Evolutionary conservation across 805 yeast genomes (phyloP).

Genomic region (Zygosaccharomyces bailii): DNA sequence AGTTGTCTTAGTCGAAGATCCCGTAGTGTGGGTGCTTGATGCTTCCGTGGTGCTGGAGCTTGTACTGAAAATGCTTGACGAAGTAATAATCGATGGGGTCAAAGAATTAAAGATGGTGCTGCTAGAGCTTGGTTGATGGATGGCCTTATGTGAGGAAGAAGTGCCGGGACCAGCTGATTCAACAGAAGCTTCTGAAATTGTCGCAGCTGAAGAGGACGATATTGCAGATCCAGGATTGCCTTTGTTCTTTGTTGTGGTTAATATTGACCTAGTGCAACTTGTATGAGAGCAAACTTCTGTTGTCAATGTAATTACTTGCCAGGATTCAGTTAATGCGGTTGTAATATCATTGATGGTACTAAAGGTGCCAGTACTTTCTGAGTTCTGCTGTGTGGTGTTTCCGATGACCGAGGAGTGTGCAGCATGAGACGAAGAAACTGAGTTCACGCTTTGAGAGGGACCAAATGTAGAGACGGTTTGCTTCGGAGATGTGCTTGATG

Average conservation of each 20-base stretch:
- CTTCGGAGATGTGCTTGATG: too few species aligned
- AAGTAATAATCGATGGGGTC: background rate
- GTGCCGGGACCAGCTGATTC: background rate
- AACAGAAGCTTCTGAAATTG: background rate
- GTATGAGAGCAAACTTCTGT: slow-evolving; percentile 19
- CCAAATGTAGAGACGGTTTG: background rate
- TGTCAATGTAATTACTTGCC: slow-evolving; percentile 14
- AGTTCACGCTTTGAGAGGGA: background rate
- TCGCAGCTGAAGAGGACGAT: background rate
- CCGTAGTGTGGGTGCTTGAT: too few species aligned
- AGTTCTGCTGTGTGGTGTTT: too few species aligned
- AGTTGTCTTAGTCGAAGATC: too few species aligned
- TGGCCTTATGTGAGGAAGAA: background rate
- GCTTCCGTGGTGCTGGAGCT: too few species aligned
- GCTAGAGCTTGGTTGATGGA: background rate
- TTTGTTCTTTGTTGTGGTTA: background rate
- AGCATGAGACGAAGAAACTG: background rate
- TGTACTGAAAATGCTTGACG: background rate
- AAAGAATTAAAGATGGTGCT: background rate
- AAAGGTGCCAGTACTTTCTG: too few species aligned
- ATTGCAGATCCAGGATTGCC: background rate
- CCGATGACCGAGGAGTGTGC: too few species aligned
- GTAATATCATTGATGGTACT: background rate
- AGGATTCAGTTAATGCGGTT: background rate
- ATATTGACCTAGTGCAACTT: slow-evolving; percentile 7